These are phyloP conservation scores for Imleria badia DNA, from an alignment of 768 basidiomycete species.

Conservation along the genomic window DNA sequence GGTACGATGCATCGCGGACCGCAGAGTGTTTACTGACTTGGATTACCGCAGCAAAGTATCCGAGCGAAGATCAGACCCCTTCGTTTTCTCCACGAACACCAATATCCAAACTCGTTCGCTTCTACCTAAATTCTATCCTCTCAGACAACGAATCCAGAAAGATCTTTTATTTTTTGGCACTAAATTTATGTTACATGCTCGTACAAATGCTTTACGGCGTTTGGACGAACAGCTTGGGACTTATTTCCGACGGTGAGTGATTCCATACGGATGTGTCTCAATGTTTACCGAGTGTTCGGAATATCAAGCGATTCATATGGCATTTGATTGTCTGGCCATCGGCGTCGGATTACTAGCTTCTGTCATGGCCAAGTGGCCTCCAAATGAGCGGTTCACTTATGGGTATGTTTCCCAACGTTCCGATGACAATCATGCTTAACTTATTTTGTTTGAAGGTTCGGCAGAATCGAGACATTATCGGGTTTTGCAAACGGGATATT, in stretches of 20 bases:
- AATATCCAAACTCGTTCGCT: conserved; percentile 52
- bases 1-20: conserved; percentile 42
- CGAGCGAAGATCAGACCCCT: conserved; percentile 44
- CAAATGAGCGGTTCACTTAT: conserved; percentile 93
- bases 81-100: conserved; percentile 49
- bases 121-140: conserved; percentile 87
- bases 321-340: conserved; percentile 98
- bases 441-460: conserved; percentile 57
- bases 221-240: conserved; percentile 94
- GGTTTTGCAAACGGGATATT: conserved; percentile 99
- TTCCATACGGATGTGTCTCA: not conserved
- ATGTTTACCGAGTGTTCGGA: conserved; percentile 1
- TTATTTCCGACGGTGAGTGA: conserved; percentile 92
- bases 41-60: conserved; percentile 48
- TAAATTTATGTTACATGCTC: conserved; percentile 95
- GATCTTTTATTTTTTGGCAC: conserved; percentile 94
- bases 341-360: conserved; percentile 94
- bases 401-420: conserved; percentile 52
- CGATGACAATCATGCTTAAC: not conserved
- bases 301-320: conserved; percentile 94
- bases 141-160: conserved; percentile 89
- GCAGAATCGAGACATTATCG: conserved; percentile 94
- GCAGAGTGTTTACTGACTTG: conserved; percentile 7
- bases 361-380: conserved; percentile 97
- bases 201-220: conserved; percentile 97